Conservation (phyloP, 1,284 basidiomycete species). For the Moniliella sp. region DNA sequence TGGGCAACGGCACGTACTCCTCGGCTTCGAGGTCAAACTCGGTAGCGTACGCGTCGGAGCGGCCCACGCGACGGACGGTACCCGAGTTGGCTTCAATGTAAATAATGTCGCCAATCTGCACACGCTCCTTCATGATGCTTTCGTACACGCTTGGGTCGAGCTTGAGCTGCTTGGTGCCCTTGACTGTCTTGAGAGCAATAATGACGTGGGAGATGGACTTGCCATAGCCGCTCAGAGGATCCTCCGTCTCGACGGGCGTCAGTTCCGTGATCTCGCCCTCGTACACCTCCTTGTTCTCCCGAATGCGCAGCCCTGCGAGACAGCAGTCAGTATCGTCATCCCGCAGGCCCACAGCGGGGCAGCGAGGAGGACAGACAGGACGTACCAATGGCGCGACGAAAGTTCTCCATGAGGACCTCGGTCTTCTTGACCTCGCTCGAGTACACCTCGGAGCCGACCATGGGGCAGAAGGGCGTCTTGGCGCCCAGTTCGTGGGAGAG, state of each 20-base stretch:
- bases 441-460: constrained; percentile 94
- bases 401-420: constrained; percentile 85
- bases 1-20: constrained; percentile 88
- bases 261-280: constrained; percentile 94
- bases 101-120: constrained; percentile 85
- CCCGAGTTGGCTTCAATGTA: constrained; percentile 87
- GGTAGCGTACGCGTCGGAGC: constrained; percentile 93
- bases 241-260: constrained; percentile 51
- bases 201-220: constrained; percentile 95
- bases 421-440: constrained; percentile 96
- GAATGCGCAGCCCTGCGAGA: constrained; percentile 38
- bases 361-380: constrained; percentile 4
- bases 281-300: constrained; percentile 89
- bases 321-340: background rate
- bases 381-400: constrained; percentile 81
- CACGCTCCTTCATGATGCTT: constrained; percentile 87
- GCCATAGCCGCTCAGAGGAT: constrained; percentile 55
- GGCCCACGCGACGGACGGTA: constrained; percentile 78
- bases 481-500: constrained; percentile 78
- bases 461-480: constrained; percentile 91
- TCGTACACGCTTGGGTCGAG: constrained; percentile 90
- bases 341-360: background rate
- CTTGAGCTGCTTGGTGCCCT: constrained; percentile 88
- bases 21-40: constrained; percentile 94
- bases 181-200: constrained; percentile 86